Conservation (phyloP, 2,329 filamentous ascomycete species). For the Daldinia eschscholtzii region DNA sequence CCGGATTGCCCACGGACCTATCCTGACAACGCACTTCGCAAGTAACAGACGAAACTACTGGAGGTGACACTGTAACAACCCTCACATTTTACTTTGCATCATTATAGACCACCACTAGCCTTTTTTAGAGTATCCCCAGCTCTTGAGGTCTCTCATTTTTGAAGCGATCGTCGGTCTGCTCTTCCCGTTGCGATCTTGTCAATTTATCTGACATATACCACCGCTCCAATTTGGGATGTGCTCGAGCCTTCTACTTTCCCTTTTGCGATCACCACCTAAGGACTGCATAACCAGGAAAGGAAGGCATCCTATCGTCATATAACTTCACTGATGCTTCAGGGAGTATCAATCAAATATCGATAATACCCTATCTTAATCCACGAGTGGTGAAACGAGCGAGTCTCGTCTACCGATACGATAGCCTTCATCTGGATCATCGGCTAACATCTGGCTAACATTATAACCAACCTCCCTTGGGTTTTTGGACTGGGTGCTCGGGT, state of each 20-base stretch:
- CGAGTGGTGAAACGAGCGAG: slow-evolving; percentile 30
- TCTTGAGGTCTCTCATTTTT: slow-evolving; percentile 32
- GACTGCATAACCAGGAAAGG: slow-evolving; percentile 42
- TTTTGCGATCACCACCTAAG: slow-evolving; percentile 43
- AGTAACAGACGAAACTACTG: slow-evolving; percentile 41
- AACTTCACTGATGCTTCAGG: slow-evolving; percentile 30
- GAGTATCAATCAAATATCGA: slow-evolving; percentile 42
- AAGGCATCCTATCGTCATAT: slow-evolving; percentile 39
- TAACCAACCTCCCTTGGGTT: slow-evolving; percentile 24
- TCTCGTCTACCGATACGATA: slow-evolving; percentile 36
- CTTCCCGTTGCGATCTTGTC: slow-evolving; percentile 46
- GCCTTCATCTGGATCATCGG: slow-evolving; percentile 35
- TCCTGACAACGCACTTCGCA: slow-evolving; percentile 29
- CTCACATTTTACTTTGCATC: slow-evolving; percentile 39
- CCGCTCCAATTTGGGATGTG: slow-evolving; percentile 44
- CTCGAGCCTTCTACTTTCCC: slow-evolving; percentile 43
- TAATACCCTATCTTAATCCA: slow-evolving; percentile 47
- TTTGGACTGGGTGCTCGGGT: slow-evolving; percentile 14
- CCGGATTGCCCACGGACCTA: slow-evolving; percentile 38
- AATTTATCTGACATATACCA: slow-evolving; percentile 45
- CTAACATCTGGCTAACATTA: slow-evolving; percentile 35
- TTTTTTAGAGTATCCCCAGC: slow-evolving; percentile 25
- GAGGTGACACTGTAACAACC: slow-evolving; percentile 33
- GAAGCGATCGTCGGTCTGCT: slow-evolving; percentile 42
- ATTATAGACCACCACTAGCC: slow-evolving; percentile 41